Percentiles rank a stretch among this genome's conserved stretches.
Conservation (phyloP, 306 rosid species). For the Vigna hirtella region DNA sequence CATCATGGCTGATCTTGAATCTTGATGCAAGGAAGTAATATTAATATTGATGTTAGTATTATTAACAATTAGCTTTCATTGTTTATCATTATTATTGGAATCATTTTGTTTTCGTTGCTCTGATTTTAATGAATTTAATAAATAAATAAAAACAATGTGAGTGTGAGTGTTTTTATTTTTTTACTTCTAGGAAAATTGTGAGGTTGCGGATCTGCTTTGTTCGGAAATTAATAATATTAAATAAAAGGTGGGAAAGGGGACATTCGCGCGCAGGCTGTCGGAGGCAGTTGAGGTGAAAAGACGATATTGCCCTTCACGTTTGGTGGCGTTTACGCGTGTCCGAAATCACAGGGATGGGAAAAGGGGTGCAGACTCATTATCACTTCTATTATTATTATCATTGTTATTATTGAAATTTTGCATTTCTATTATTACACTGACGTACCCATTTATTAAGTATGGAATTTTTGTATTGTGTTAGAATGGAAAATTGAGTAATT, state of each 20-base stretch:
- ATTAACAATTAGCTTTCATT: constrained; percentile 21
- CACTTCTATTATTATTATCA: background rate
- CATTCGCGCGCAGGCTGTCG: constrained; percentile 85
- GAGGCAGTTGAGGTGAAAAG: constrained; percentile 47
- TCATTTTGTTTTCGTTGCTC: background rate
- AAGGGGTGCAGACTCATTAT: background rate
- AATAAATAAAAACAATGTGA: background rate
- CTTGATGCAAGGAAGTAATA: constrained; percentile 35
- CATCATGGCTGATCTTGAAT: constrained; percentile 52
- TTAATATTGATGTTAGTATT: background rate
- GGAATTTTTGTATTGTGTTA: background rate
- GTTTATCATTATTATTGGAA: constrained; percentile 23
- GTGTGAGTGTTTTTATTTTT: background rate
- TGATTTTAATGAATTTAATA: background rate
- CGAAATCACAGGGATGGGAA: constrained; percentile 47
- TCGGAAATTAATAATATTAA: background rate
- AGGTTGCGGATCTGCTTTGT: constrained; percentile 10
- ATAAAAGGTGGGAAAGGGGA: constrained; percentile 40
- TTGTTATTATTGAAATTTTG: background rate
- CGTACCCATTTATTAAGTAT: background rate
- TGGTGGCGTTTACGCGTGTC: constrained; percentile 51
- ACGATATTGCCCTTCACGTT: constrained; percentile 46
- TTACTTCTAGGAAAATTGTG: background rate
- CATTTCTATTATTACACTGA: background rate
- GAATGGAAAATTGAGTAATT: too few relatives aligned